Base-by-base conservation (phyloP, 257 asterid species). In the Rehmannia glutinosa region DNA sequence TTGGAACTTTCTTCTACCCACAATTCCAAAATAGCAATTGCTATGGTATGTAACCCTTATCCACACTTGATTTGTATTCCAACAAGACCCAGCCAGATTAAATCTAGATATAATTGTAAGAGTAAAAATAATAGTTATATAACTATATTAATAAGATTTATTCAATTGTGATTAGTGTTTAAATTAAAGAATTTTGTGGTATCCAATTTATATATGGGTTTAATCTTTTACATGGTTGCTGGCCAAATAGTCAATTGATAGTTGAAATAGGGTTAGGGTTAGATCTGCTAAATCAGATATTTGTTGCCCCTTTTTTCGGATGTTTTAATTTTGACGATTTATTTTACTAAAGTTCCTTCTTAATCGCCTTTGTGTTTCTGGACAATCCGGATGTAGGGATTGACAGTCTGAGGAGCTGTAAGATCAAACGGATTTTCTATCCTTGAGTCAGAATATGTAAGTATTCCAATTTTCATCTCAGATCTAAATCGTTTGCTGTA, bases 261-360 rank as follows among this genome's bases (percentile, higher is more conserved):
- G 76, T 79, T 72, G 38, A 1, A 47, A 62, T 77, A 68, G 86
- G 83, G 75, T 78, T 76, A 70, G 76, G 78, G 81, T 71, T 70
- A 61, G 89, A 81, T 81, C 89, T 73, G 84, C 56, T 33, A 63
- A 70, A 69, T 76, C 43, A 17, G 52, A 43, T 47, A 5, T 11
- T 65, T 36, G 5, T 52, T 52, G n/a, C 15, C 9, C 42, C 15
- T 57, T 54, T 62, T 25, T 67, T 30, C 8, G 13, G 5, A 51
- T 70, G 25, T 17, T 16, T 13, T 9, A 41, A 41, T 49, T 49
- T 19, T 46, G 23, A 47, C 11, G 69, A 47, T 51, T 49, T 64
- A 13, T n/a, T 24, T 47, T 10, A 8, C 9, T 39, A 8, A 49
- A 36, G 32, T 19, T 24, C 41, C 51, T 47, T 42, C 45, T 75